Percentiles rank a stretch among this genome's conserved stretches.
Conservation (phyloP, 148 eudicot genomes). For the Rhododendron kiyosumense region DNA sequence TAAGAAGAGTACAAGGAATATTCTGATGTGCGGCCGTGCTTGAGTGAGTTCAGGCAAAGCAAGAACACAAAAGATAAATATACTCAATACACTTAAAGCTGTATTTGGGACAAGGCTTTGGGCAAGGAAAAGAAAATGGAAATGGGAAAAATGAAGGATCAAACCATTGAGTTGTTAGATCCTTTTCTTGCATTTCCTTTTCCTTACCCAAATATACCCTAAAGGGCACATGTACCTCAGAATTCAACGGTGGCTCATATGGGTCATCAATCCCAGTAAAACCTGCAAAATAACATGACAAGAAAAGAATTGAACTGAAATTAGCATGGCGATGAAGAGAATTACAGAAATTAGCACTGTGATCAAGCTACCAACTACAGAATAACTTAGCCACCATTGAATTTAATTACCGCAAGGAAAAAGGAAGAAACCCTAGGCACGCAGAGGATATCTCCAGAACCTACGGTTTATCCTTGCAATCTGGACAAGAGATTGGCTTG, state of each 20-base stretch:
- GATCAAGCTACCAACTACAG: background rate
- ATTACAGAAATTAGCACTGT: background rate
- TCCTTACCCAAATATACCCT: background rate
- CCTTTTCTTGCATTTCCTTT: background rate
- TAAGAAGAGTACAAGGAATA: background rate
- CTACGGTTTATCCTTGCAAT: too few relatives aligned
- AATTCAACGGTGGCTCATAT: constrained; percentile 69
- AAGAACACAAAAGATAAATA: background rate
- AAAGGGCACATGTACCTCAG: constrained; percentile 53
- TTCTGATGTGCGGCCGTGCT: background rate
- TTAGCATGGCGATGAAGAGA: background rate
- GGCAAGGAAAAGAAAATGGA: background rate
- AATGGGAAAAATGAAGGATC: background rate
- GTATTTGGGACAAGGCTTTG: background rate
- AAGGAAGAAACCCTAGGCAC: background rate
- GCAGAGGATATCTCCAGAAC: too few relatives aligned
- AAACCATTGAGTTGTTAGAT: background rate
- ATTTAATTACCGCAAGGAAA: background rate
- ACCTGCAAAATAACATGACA: constrained; percentile 41
- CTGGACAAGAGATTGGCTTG: too few relatives aligned
- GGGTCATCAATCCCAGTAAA: constrained; percentile 98
- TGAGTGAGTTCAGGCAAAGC: background rate
- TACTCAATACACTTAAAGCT: background rate
- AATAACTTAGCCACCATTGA: background rate
- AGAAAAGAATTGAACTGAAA: background rate